Percentiles rank a stretch among this genome's conserved stretches.
These are phyloP conservation scores for Ganoderma meredithae DNA, from an alignment of 1,284 basidiomycete species.

Conservation along the genomic window DNA sequence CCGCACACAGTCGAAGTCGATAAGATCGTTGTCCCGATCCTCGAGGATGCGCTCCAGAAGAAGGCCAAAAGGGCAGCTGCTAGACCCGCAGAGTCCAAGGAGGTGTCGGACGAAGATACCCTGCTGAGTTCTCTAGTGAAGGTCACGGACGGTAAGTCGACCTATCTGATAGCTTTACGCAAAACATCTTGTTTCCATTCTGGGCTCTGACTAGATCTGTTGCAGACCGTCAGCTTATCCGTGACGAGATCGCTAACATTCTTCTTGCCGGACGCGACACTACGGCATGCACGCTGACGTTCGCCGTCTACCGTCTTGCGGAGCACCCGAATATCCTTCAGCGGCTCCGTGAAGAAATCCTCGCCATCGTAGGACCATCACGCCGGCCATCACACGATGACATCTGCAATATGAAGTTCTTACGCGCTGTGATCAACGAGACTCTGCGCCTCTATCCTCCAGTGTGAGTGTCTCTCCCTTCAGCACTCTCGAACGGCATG, in stretches of 20 bases:
- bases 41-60: slow-evolving; percentile 53
- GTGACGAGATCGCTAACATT: slow-evolving; percentile 47
- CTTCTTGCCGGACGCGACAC: slow-evolving; percentile 47
- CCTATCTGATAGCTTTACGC: slow-evolving; percentile 4
- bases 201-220: too few relatives aligned
- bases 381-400: slow-evolving; percentile 47
- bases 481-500: too few relatives aligned
- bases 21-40: slow-evolving; percentile 57
- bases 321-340: slow-evolving; percentile 45
- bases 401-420: slow-evolving; percentile 49
- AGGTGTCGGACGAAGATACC: slow-evolving; percentile 48
- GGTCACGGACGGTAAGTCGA: slow-evolving; percentile 52
- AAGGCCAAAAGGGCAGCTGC: slow-evolving; percentile 30
- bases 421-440: slow-evolving; percentile 57
- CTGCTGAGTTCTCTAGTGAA: slow-evolving; percentile 60
- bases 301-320: slow-evolving; percentile 48
- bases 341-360: slow-evolving; percentile 48
- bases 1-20: slow-evolving; percentile 56
- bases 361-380: slow-evolving; percentile 41
- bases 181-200: too few relatives aligned
- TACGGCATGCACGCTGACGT: slow-evolving; percentile 48
- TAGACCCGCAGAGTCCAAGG: slow-evolving; percentile 31
- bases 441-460: slow-evolving; percentile 67
- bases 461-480: slow-evolving; percentile 48
- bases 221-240: slow-evolving; percentile 39